phyloP scores from a whole-genome alignment of 108 stramenopile species.

The Skeletonema marinoi region DNA sequence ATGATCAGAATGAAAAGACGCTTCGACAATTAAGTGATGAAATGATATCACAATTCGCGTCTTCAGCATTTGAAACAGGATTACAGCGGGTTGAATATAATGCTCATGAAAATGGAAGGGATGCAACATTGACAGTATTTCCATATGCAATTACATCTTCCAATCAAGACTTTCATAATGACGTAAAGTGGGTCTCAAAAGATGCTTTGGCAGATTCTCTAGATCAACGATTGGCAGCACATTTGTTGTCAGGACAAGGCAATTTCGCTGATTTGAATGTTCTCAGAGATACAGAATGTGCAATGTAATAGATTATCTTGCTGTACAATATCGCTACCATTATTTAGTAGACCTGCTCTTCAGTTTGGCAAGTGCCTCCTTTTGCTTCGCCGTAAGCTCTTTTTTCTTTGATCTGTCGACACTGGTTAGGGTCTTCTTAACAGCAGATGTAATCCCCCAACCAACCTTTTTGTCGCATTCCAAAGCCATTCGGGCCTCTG shows the following conservation, averaged over 20 bases:
- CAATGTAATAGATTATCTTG: not conserved
- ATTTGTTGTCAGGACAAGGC: not conserved
- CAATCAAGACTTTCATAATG: not conserved
- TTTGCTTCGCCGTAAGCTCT: constrained; percentile 48
- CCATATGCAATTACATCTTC: constrained; percentile 11
- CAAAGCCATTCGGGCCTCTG: constrained; percentile 39
- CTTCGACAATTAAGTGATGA: constrained; percentile 14
- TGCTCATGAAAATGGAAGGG: constrained; percentile 22
- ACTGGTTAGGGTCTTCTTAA: not conserved
- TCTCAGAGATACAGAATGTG: constrained; percentile 17
- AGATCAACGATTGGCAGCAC: constrained; percentile 11
- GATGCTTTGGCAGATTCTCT: constrained; percentile 11
- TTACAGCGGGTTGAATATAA: constrained; percentile 15
- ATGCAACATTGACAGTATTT: constrained; percentile 28
- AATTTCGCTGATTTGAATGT: constrained; percentile 15
- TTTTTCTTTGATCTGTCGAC: constrained; percentile 40
- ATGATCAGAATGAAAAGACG: constrained; percentile 12
- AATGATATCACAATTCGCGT: not conserved
- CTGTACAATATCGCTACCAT: too few species aligned
- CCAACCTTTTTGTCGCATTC: constrained; percentile 40
- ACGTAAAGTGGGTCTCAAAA: constrained; percentile 3
- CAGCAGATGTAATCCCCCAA: constrained; percentile 28
- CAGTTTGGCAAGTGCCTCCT: constrained; percentile 36
- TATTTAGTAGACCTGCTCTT: constrained; percentile 9
- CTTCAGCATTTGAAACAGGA: not conserved